A percentile compares a stretch with the other conserved stretches of the same genome.
Conservation (phyloP, 164 flowering plant species). For the Dillenia turbinata region DNA sequence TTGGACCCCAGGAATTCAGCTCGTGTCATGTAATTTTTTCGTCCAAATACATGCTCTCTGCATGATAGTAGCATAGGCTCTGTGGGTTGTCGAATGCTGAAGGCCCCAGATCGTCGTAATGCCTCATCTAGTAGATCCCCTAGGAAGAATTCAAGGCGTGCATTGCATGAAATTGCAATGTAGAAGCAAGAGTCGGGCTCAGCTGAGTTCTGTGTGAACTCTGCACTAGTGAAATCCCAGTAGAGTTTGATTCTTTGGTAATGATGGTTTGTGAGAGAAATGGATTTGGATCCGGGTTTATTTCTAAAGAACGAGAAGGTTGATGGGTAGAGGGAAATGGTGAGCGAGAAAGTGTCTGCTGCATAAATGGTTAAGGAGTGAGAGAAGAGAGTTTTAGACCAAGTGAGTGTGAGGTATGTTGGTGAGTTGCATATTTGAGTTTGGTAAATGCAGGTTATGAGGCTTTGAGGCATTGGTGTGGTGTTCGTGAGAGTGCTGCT, state of each 20-base stretch:
- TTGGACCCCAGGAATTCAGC: conserved; percentile 44
- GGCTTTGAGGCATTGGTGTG: conserved; percentile 37
- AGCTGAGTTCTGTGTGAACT: conserved; percentile 42
- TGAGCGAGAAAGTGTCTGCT: conserved; percentile 40
- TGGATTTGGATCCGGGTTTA: conserved; percentile 45
- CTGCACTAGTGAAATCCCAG: conserved; percentile 63
- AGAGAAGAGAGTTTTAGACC: conserved; percentile 53
- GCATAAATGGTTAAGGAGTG: conserved; percentile 54
- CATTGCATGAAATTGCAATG: conserved; percentile 38
- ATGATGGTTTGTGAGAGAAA: conserved; percentile 22
- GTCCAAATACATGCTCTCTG: conserved; percentile 73
- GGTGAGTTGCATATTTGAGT: conserved; percentile 42
- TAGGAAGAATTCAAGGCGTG: conserved; percentile 42
- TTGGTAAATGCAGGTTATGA: conserved; percentile 57
- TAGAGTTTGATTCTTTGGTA: conserved; percentile 35
- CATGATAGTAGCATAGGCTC: conserved; percentile 42
- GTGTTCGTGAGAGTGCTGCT: conserved; percentile 10
- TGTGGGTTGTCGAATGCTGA: not conserved
- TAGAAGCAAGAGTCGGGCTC: conserved; percentile 58
- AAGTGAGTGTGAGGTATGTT: conserved; percentile 49
- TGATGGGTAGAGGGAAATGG: conserved; percentile 47
- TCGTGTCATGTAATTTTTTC: conserved; percentile 35
- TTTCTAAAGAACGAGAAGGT: conserved; percentile 39
- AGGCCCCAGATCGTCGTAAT: conserved; percentile 20
- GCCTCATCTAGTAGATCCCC: conserved; percentile 47